These are phyloP conservation scores for Claviceps pazoutovae DNA, from an alignment of 2,329 filamentous ascomycete genomes.

Conservation along the genomic window DNA sequence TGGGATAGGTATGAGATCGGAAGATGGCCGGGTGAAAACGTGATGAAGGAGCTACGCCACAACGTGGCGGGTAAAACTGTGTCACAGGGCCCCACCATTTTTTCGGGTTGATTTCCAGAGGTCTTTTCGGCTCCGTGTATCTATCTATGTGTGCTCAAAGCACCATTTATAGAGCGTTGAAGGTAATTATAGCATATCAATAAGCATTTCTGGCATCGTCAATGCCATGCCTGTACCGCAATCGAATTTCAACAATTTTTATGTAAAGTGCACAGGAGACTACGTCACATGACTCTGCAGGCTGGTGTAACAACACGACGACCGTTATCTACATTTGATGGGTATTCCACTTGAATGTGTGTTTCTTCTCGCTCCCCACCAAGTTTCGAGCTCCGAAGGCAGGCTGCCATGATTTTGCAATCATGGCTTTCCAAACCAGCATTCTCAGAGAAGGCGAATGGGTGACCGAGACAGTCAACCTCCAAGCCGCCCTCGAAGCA, in stretches of 20 bases:
- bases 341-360: background rate
- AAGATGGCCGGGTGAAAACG: background rate
- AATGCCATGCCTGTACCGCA: too few relatives aligned
- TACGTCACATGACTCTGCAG: background rate
- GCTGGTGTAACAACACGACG: background rate
- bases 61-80: background rate
- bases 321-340: background rate
- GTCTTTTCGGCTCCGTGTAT: too few relatives aligned
- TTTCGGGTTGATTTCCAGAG: too few relatives aligned
- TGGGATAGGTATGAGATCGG: background rate
- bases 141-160: too few relatives aligned
- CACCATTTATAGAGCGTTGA: too few relatives aligned
- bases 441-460: conserved; percentile 40
- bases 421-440: conserved; percentile 38
- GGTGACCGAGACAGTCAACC: conserved; percentile 38
- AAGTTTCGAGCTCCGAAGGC: background rate
- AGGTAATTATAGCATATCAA: too few relatives aligned
- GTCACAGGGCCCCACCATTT: too few relatives aligned
- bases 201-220: too few relatives aligned
- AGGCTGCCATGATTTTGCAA: conserved; percentile 9
- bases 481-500: conserved; percentile 28
- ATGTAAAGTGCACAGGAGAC: too few relatives aligned
- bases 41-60: background rate
- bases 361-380: background rate
- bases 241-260: too few relatives aligned